Base-by-base conservation (phyloP, 2,329 filamentous ascomycete genomes). In the Periconia sp. region DNA sequence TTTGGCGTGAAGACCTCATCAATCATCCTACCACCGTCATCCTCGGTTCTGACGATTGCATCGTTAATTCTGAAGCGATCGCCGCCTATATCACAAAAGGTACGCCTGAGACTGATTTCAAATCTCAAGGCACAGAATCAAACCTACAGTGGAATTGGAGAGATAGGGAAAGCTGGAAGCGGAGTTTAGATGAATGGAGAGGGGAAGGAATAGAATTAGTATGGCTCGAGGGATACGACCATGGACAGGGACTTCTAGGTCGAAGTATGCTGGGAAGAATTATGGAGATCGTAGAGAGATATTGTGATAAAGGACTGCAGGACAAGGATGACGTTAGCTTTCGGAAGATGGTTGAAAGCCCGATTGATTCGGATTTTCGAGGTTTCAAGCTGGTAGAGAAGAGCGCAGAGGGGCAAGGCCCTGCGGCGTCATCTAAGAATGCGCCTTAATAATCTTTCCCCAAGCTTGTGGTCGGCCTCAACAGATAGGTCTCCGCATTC, bases 1-100 rank as follows among this genome's bases (percentile, higher is more conserved):
- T 86, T 9, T 88, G 85, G 84, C 80, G 79, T 47, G 81, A 86
- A 41, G 81, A 86, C 48, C 65, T 87, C 32, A 47, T 65, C 42
- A 38, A 62, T 53, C 58, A 68, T 45, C 37, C 56, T n/a, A 75
- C 81, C n/a, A 81, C 79, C 0, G 79, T 85, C 0, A 78, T 73
- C 41, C 69, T 87, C 24, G 73, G 78, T 7, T 79, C 76, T 13
- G 70, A 73, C 38, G 84, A 87, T 66, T 66, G 86, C 35, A 85
- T 87, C 48, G 80, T 86, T 11, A 74, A 85, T 56, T 79, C 81
- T 0, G 58, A 68, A 15, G 72, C 73, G 2, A 79, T 87, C 9
- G 76, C 75, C 3, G 64, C 70, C 19, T 86, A 87, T 58, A 63
- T 87, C 42, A 70, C 69, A 6, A 44, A 40, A 31, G 41, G 41